These are phyloP conservation scores for Fusarium sp. DNA, from an alignment of 2,329 filamentous ascomycete genomes.

Conservation along the genomic window DNA sequence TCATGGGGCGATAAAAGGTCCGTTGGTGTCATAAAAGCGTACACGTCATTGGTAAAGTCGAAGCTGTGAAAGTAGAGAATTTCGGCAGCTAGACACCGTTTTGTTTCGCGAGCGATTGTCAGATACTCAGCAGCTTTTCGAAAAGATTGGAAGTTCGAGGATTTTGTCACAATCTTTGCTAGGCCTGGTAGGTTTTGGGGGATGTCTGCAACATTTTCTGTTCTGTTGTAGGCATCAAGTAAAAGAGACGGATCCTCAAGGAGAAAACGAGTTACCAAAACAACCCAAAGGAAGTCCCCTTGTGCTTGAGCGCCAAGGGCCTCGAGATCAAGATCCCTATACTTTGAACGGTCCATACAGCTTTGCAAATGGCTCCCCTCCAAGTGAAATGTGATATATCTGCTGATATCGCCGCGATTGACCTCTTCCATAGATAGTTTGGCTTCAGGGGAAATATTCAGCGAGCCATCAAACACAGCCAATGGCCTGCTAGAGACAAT, in stretches of 20 bases:
- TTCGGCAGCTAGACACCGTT: background rate
- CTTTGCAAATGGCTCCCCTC: background rate
- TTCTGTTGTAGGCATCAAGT: background rate
- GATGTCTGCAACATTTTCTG: background rate
- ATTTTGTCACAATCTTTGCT: constrained; percentile 8
- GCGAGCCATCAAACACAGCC: constrained; percentile 8
- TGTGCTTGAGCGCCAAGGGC: constrained; percentile 6
- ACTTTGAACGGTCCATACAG: background rate
- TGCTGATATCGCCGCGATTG: constrained; percentile 19
- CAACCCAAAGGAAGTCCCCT: constrained; percentile 37
- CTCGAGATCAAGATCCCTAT: background rate
- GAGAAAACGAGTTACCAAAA: constrained; percentile 18
- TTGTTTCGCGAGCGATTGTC: background rate
- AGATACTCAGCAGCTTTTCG: constrained; percentile 2
- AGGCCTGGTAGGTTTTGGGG: constrained; percentile 15
- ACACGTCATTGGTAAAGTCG: constrained; percentile 1
- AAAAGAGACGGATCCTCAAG: background rate
- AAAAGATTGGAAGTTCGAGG: background rate
- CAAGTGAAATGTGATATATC: background rate
- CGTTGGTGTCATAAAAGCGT: background rate
- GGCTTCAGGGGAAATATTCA: background rate
- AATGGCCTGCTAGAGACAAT: constrained; percentile 25
- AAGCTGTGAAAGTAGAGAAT: constrained; percentile 7
- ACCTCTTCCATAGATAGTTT: constrained; percentile 26
- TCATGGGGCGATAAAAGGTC: background rate